These are phyloP conservation scores for Amaranthus palmeri DNA, from an alignment of 148 eudicot species.

Conservation along the genomic window DNA sequence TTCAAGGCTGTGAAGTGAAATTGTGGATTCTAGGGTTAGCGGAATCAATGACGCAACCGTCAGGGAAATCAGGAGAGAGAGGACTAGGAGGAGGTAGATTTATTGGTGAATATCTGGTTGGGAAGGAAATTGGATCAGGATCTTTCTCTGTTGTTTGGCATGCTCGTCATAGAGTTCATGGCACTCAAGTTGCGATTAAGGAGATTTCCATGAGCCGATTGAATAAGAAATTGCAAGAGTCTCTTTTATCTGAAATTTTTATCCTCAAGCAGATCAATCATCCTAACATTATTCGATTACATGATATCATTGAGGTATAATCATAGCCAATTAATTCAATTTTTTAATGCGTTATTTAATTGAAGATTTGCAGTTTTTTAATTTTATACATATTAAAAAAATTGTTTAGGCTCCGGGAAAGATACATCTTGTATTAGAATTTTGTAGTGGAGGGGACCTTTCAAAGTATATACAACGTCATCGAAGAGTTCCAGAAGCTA, in stretches of 20 bases:
- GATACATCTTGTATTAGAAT: conserved; percentile 89
- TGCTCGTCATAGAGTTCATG: conserved; percentile 61
- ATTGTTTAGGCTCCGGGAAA: conserved; percentile 70
- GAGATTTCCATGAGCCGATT: conserved; percentile 56
- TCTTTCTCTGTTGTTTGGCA: conserved; percentile 92
- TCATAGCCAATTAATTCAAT: no score
- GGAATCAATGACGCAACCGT: conserved; percentile 43
- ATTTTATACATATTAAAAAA: background rate
- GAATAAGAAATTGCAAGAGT: conserved; percentile 73
- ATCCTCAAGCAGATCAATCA: conserved; percentile 72
- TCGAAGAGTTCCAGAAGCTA: conserved; percentile 76
- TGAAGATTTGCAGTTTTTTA: background rate
- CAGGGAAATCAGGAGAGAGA: conserved; percentile 36
- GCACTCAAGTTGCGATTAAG: conserved; percentile 80
- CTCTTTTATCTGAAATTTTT: conserved; percentile 79
- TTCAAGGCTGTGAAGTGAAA: no score
- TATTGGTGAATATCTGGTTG: conserved; percentile 73
- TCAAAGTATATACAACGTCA: conserved; percentile 70
- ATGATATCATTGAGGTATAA: conserved; percentile 75
- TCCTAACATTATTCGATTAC: conserved; percentile 75
- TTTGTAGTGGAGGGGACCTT: conserved; percentile 92
- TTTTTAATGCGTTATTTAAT: background rate
- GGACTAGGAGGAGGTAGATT: conserved; percentile 34
- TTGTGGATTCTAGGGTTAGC: conserved; percentile 12
- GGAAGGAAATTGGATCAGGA: conserved; percentile 67